Conservation (phyloP, 2,329 filamentous ascomycete species). For the Fusarium multiceps region DNA sequence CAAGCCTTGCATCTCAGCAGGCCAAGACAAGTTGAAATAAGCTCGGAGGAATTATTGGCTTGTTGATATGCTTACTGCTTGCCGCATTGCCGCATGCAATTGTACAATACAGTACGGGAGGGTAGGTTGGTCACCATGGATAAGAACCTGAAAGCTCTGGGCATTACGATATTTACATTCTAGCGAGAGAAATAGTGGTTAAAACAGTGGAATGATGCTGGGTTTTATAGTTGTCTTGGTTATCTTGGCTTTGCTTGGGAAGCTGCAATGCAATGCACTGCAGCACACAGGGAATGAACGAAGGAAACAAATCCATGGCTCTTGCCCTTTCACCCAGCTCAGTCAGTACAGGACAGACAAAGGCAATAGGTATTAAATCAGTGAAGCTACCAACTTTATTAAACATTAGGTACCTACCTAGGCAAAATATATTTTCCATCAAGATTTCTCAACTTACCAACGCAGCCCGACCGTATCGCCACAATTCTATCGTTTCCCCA, state of each 20-base stretch:
- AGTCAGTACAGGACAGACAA: no score
- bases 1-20: background rate
- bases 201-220: slow-evolving; percentile 1
- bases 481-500: no score
- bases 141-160: background rate
- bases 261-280: background rate
- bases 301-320: background rate
- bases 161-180: slow-evolving; percentile 21
- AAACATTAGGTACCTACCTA: no score
- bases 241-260: slow-evolving; percentile 16
- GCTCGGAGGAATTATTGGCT: slow-evolving; percentile 27
- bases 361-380: no score
- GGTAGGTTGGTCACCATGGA: background rate
- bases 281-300: background rate
- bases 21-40: slow-evolving; percentile 29
- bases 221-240: background rate
- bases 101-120: slow-evolving; percentile 19
- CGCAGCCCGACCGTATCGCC: no score
- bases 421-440: no score
- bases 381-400: no score
- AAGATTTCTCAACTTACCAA: no score
- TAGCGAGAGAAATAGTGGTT: background rate
- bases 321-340: background rate
- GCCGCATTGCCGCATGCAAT: slow-evolving; percentile 34
- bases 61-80: slow-evolving; percentile 36